Evolutionary conservation across 2,329 filamentous ascomycete species (phyloP), one percentile per base, ranked within the genome.

Genomic region (Cladorrhinum sp.): DNA sequence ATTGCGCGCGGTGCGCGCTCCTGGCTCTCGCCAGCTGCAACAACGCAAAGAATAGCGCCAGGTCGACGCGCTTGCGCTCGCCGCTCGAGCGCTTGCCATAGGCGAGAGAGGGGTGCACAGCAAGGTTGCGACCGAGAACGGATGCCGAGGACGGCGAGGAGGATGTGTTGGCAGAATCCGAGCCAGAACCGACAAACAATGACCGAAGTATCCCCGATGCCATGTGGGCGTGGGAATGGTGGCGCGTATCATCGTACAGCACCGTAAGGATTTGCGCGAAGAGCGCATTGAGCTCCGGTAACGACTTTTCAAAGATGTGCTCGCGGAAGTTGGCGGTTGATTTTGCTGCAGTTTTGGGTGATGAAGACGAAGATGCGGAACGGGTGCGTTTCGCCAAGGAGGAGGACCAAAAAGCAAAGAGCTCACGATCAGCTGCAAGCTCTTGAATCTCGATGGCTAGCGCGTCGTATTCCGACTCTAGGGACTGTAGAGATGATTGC

Each of bases 31-130:
- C 56, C 39, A 73, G 63, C 57, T 68, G 65, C 57, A 73, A 64
- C 18, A 74, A 66, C 10, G 71, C 71, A 50, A 74, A 73, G 63
- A 74, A 73, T 16, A 74, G 66, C 26, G 73, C 73, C 0, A 74
- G 70, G 61, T 74, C 72, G 33, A 73, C 68, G 48, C 73, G 71
- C 52, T 73, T 74, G 18, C 73, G 70, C 65, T 74, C 72, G 57
- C 72, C 72, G 24, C 71, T 68, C 62, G 70, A 73, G n/a, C 68
- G 68, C 65, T 74, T 74, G n/a, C 69, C 66, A 56, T 73, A 73
- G 3, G 66, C 68, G 8, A 73, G 64, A 54, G 18, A 71, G 8
- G 36, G 24, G 9, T 46, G 54, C 18, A 57, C 33, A 7, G 21
- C 21, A 10, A 57, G 54, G 8, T 20, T 57, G 6, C 24, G 39